Percentiles rank a stretch among this genome's conserved stretches.
These are phyloP conservation scores for Cicer pinnatifidum DNA, from an alignment of 306 rosid species.

Conservation along the genomic window DNA sequence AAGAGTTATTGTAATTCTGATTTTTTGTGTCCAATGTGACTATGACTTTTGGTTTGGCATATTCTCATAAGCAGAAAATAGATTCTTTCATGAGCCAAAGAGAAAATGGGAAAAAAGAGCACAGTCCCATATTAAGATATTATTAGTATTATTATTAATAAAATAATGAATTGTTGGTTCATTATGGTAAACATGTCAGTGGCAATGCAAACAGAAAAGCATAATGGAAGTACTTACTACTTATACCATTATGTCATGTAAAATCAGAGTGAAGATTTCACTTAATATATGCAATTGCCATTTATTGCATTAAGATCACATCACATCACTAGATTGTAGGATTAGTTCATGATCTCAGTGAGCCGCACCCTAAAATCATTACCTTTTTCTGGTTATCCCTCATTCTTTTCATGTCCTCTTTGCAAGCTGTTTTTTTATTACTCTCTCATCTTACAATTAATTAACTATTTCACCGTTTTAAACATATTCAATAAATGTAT, in stretches of 20 bases:
- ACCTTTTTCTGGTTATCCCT: constrained; percentile 20
- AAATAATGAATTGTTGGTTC: constrained; percentile 15
- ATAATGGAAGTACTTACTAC: constrained; percentile 37
- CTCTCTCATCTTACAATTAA: no score
- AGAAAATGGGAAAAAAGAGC: constrained; percentile 16
- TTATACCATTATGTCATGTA: constrained; percentile 6
- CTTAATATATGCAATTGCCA: constrained; percentile 16
- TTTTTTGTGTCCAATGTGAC: constrained; percentile 38
- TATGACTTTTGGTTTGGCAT: constrained; percentile 43
- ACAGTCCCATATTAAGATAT: constrained; percentile 18
- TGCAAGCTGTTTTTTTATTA: constrained; percentile 33
- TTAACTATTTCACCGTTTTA: no score
- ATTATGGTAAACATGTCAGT: constrained; percentile 37
- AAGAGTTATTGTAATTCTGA: constrained; percentile 23
- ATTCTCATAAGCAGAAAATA: constrained; percentile 37
- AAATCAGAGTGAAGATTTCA: background rate
- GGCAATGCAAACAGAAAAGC: constrained; percentile 34
- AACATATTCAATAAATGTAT: no score
- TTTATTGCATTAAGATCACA: constrained; percentile 36
- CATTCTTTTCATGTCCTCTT: constrained; percentile 17
- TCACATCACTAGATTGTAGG: constrained; percentile 38
- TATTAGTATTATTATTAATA: background rate
- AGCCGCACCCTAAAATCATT: constrained; percentile 35
- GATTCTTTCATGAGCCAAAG: constrained; percentile 29
- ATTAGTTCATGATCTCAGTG: constrained; percentile 36